phyloP scores from a whole-genome alignment of 129 eudicot species.

The Smallanthus sonchifolius region DNA sequence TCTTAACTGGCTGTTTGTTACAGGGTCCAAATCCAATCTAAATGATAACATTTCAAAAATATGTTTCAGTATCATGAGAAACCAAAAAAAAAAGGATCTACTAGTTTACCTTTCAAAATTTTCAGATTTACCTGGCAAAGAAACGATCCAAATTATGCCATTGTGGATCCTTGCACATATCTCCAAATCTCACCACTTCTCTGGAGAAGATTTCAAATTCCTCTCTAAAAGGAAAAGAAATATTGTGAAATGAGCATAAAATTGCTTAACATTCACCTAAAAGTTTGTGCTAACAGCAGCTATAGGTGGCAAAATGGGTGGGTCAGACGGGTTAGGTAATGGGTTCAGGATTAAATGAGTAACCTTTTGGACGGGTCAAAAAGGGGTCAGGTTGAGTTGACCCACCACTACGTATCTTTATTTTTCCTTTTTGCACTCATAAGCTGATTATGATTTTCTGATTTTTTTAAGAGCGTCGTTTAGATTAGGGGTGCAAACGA shows the following conservation, averaged over 20 bases:
- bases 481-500: too few species aligned
- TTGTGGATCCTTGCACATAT: conserved; percentile 89
- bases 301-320: conserved; percentile 8
- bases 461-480: too few species aligned
- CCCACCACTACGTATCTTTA: background rate
- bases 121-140: conserved; percentile 55
- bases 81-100: background rate
- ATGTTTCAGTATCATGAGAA: background rate
- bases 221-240: conserved; percentile 43
- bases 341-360: background rate
- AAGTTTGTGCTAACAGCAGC: background rate
- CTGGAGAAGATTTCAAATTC: conserved; percentile 73
- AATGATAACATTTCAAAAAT: conserved; percentile 20
- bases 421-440: background rate
- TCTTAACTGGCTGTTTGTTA: conserved; percentile 45
- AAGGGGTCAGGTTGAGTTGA: background rate
- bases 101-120: background rate
- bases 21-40: conserved; percentile 71
- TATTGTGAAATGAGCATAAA: background rate
- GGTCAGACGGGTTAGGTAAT: background rate
- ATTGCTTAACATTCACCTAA: background rate
- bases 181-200: conserved; percentile 90
- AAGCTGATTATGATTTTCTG: background rate
- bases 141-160: conserved; percentile 85
- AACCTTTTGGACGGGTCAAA: background rate